These are phyloP conservation scores for Psilocybe mexicana DNA, from an alignment of 1,284 basidiomycete genomes.

Conservation along the genomic window DNA sequence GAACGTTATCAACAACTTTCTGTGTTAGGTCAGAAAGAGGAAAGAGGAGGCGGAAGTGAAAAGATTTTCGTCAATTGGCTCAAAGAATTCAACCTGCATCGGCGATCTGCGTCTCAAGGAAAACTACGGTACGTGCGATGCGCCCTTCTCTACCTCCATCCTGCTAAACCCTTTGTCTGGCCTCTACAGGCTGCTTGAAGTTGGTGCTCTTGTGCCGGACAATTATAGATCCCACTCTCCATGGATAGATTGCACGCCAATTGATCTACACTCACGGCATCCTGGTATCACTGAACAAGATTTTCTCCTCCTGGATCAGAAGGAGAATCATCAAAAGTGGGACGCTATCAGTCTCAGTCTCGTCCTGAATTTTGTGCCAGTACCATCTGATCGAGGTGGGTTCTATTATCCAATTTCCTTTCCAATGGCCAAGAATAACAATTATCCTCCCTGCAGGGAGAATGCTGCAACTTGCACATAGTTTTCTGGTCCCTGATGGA, in stretches of 20 bases:
- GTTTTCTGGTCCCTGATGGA: slow-evolving; percentile 56
- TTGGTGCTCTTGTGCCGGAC: slow-evolving; percentile 82
- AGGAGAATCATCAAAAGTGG: slow-evolving; percentile 56
- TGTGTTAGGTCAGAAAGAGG: slow-evolving; percentile 71
- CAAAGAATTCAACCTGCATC: slow-evolving; percentile 48
- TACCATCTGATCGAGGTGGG: slow-evolving; percentile 72
- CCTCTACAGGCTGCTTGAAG: slow-evolving; percentile 70
- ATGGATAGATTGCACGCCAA: slow-evolving; percentile 76
- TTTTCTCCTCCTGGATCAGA: slow-evolving; percentile 64
- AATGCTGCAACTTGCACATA: slow-evolving; percentile 70
- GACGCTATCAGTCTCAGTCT: slow-evolving; percentile 81
- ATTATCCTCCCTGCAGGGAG: slow-evolving; percentile 46
- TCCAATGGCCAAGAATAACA: background rate
- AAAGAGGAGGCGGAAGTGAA: slow-evolving; percentile 85
- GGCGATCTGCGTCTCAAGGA: slow-evolving; percentile 22
- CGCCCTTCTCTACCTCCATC: background rate
- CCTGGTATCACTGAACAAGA: slow-evolving; percentile 80
- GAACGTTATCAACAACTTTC: slow-evolving; percentile 82
- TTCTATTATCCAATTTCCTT: background rate
- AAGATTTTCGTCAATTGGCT: slow-evolving; percentile 78
- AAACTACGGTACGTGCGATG: slow-evolving; percentile 43
- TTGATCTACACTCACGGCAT: slow-evolving; percentile 82
- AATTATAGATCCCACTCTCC: slow-evolving; percentile 67
- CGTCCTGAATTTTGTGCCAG: slow-evolving; percentile 87
- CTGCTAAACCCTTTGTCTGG: too few relatives aligned